These are phyloP conservation scores for Debaryomyces singareniensis DNA, from an alignment of 1,139 yeast genomes.

Conservation along the genomic window DNA sequence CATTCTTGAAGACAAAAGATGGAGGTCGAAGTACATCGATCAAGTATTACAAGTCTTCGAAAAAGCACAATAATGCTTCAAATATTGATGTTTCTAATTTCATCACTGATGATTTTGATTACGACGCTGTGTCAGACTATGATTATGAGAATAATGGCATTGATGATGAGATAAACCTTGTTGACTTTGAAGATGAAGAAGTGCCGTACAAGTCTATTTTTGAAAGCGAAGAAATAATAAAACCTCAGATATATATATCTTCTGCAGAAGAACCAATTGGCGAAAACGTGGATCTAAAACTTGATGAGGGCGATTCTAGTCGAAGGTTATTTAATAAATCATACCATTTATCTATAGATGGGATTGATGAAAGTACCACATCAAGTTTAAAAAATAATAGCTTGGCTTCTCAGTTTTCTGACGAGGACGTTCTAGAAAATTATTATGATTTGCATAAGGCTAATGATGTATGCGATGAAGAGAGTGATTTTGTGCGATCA, in stretches of 20 bases:
- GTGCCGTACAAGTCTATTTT: constrained; percentile 25
- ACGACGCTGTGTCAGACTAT: constrained; percentile 31
- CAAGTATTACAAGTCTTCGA: constrained; percentile 47
- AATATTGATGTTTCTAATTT: constrained; percentile 10
- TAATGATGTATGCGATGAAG: constrained; percentile 12
- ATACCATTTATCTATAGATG: constrained; percentile 27
- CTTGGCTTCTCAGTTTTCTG: constrained; percentile 5
- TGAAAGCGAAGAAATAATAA: constrained; percentile 12
- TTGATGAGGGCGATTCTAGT: background rate
- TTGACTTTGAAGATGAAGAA: constrained; percentile 33
- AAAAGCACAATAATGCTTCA: constrained; percentile 4
- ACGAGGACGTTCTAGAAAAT: constrained; percentile 28
- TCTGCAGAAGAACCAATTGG: background rate
- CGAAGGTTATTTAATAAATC: constrained; percentile 17
- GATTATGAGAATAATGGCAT: constrained; percentile 48
- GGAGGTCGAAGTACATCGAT: constrained; percentile 60
- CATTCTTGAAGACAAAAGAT: constrained; percentile 48
- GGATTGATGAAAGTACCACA: constrained; percentile 7
- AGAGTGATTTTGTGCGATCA: background rate
- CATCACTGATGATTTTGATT: constrained; percentile 26
- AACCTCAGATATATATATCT: background rate
- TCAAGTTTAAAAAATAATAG: background rate
- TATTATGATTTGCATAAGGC: constrained; percentile 24
- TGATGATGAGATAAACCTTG: constrained; percentile 24
- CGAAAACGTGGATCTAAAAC: background rate